Conservation (phyloP, 2,329 filamentous ascomycete genomes). For the Trichoderma polysporum region DNA sequence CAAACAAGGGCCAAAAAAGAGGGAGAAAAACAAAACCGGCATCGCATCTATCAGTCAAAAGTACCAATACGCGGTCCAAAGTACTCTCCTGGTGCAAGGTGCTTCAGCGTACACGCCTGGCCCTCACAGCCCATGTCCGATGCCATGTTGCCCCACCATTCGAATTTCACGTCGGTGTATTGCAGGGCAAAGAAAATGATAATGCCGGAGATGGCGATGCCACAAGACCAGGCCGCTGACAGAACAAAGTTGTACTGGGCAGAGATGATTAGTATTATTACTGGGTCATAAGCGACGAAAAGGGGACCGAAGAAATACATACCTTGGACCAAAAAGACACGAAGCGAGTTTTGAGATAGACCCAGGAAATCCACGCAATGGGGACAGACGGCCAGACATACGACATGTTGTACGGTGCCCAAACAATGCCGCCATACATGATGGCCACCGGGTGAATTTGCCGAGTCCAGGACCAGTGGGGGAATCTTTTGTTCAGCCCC, state of each 20-base stretch:
- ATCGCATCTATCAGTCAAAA: conserved; percentile 32
- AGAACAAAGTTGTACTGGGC: conserved; percentile 53
- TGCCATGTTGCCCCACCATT: conserved; percentile 52
- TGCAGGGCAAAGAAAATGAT: conserved; percentile 55
- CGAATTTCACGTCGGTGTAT: conserved; percentile 42
- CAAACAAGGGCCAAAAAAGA: not conserved
- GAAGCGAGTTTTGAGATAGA: conserved; percentile 50
- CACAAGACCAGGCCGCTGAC: conserved; percentile 51
- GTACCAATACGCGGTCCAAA: conserved; percentile 43
- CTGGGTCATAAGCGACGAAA: not conserved
- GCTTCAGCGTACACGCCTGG: conserved; percentile 39
- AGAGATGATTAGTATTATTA: not conserved
- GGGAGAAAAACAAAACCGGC: not conserved
- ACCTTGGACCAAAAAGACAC: conserved; percentile 54
- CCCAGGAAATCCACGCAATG: conserved; percentile 52
- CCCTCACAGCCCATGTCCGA: conserved; percentile 44
- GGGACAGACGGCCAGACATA: conserved; percentile 54
- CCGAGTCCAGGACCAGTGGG: conserved; percentile 40
- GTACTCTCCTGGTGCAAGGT: conserved; percentile 37
- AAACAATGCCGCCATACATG: conserved; percentile 47
- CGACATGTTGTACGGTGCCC: conserved; percentile 52
- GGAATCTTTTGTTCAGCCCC: conserved; percentile 41
- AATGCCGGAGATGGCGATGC: conserved; percentile 51
- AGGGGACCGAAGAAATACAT: conserved; percentile 19
- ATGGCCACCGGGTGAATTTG: conserved; percentile 51